Evolutionary conservation across 352 stramenopile species (phyloP), one percentile per base, ranked within the genome.

Genomic region (Chrysophaeum taylorii): DNA sequence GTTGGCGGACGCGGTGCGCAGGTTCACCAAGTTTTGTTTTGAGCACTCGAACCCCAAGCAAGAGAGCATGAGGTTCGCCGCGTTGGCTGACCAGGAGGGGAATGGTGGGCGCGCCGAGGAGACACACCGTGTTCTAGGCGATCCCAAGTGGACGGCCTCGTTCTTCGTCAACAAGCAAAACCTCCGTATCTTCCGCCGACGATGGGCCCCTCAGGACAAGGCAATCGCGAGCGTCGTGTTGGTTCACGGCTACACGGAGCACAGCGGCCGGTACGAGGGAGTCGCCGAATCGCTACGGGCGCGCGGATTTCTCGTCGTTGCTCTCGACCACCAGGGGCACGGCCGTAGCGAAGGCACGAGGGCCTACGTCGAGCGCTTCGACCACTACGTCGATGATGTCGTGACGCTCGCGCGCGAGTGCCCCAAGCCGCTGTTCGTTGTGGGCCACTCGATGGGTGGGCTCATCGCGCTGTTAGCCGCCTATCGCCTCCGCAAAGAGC

Each of bases 291-390:
- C 27, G 7, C 41, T 71, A 4, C 9, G 9, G 14, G 16, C 29
- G 9, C 18, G 14, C 31, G 66, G 54, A 4, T 68, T 37, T 50
- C 45, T 21, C 5, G 66, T 71, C 25, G 54, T 25, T 29, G 45
- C 66, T 4, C 37, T 71, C 14, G 66, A 71, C 31, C 66, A 69
- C 33, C 66, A 71, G 52, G 66, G 66, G 12, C 66, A 71, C 48
- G 66, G 66, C 7, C 42, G 35, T 2, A 70, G 52, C 41, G 66
- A 71, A 48, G 66, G 66, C 38, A 31, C 52, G 5, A 27, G 54
- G 23, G 33, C 4, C 33, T 61, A 50, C 25, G 66, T 71, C 45
- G 23, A 45, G 27, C 38, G 54, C 23, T 68, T 71, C 29, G n/a
- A 9, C 7, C 9, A 71, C 48, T 71, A 67, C 36, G 27, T 66